phyloP scores from a whole-genome alignment of 495 filamentous ascomycete genomes.

The Cudoniella acicularis region DNA sequence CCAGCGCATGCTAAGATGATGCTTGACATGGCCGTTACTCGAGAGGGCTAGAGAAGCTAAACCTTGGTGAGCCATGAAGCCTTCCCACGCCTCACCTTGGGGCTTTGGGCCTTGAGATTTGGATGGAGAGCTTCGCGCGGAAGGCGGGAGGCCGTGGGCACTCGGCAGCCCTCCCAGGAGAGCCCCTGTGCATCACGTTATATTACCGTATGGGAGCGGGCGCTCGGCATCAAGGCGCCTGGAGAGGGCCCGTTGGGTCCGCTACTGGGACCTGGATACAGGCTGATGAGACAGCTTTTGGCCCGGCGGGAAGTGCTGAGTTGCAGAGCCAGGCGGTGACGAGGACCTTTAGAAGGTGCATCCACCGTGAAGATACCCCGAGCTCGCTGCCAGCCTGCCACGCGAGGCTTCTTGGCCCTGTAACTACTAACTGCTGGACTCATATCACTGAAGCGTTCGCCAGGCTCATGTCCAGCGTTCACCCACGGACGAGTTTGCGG shows the following conservation, averaged over 20 bases:
- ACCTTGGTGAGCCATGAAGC: neutral
- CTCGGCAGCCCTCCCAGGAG: neutral
- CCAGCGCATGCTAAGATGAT: slow-evolving; percentile 5
- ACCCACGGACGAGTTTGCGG: neutral
- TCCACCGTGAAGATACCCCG: no score
- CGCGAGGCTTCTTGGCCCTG: no score
- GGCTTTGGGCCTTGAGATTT: neutral
- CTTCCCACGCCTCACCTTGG: no score
- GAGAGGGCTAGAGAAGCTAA: neutral
- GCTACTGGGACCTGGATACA: neutral
- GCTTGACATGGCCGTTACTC: slow-evolving; percentile 11
- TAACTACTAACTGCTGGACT: no score
- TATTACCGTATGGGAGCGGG: neutral
- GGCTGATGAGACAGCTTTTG: slow-evolving; percentile 5
- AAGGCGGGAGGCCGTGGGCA: slow-evolving; percentile 21
- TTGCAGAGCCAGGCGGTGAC: neutral
- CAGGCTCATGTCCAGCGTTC: neutral
- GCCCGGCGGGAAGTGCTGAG: no score
- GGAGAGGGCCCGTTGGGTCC: neutral
- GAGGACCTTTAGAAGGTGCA: neutral
- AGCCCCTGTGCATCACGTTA: slow-evolving; percentile 20
- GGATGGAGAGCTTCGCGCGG: slow-evolving; percentile 7
- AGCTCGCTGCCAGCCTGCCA: no score
- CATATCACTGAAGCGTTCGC: no score
- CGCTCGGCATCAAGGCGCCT: neutral